Conservation (phyloP, 441 rosid species). For the Adansonia rubrostipa region DNA sequence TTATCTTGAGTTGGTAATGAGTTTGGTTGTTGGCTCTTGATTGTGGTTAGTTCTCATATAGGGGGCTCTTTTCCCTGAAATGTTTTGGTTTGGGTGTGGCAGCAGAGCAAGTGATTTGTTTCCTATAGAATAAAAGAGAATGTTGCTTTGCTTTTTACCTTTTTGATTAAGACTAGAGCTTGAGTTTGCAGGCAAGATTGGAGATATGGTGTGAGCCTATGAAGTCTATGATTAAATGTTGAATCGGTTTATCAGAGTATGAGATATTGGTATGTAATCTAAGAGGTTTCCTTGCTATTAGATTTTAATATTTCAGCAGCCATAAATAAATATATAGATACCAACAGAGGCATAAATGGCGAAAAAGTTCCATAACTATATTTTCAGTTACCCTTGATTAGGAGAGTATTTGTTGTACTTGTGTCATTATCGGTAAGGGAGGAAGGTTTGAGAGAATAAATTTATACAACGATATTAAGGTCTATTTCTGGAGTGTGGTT, state of each 20-base stretch:
- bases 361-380: not conserved
- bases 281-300: not conserved
- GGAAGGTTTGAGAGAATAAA: not conserved
- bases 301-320: not conserved
- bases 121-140: not conserved
- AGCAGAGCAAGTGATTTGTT: not conserved
- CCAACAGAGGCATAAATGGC: not conserved
- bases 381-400: not conserved
- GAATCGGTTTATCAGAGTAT: not conserved
- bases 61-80: not conserved
- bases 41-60: not conserved
- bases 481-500: slow-evolving; percentile 1
- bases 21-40: not conserved
- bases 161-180: not conserved
- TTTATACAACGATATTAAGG: not conserved
- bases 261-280: not conserved
- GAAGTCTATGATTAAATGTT: not conserved
- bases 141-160: not conserved
- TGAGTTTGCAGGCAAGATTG: slow-evolving; percentile 1
- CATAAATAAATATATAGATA: not conserved
- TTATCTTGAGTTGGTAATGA: not conserved
- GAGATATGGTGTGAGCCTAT: not conserved
- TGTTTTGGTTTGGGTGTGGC: not conserved
- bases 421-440: not conserved
- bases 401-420: not conserved